Base-by-base conservation (phyloP, 2,329 filamentous ascomycete species). In the Apiospora marii region DNA sequence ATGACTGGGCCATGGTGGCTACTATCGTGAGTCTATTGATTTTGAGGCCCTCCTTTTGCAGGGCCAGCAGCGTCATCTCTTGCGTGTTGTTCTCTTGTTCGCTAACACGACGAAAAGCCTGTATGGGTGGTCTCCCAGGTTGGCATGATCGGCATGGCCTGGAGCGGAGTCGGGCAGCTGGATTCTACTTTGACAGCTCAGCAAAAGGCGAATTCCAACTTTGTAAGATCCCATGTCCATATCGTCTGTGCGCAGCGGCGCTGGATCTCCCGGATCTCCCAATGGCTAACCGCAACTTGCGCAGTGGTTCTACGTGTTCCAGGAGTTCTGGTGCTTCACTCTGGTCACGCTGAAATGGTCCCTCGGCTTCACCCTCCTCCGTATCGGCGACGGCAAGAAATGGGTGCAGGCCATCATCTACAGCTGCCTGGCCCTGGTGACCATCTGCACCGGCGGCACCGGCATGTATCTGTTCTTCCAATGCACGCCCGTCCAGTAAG, bases 271-370 rank as follows among this genome's bases (percentile, higher is more conserved):
- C 5, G 10, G 22, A n/a, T n/a, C 53, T 37, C 6, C 12, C 7
- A 13, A 14, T 7, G 14, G 4, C 58, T 64, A 34, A 64, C 58
- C n/a, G 8, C 6, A n/a, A 14, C 13, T n/a, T 22, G 3, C 8
- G 34, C 30, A 64, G 58, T 64, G 58, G 58, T 64, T 64, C 34
- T 64, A 64, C 34, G 58, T 64, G 10, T 64, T 64, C 34, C 58
- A 64, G 58, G 58, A 64, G 34, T 64, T 64, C 34, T 64, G 58
- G 58, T 64, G 58, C 58, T 64, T 64, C 22, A 64, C 58, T n/a
- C 58, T 64, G 34, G 58, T 64, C 3, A 10, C 58, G 8, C 34
- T 64, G 34, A 64, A 64, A 12, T 64, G 58, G 58, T 64, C 58
- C 22, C 58, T 64, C 3, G 58, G 58, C 34, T 64, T 64, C 34